Base-by-base conservation (phyloP, 2,329 filamentous ascomycete species). In the Talaromyces sp. region DNA sequence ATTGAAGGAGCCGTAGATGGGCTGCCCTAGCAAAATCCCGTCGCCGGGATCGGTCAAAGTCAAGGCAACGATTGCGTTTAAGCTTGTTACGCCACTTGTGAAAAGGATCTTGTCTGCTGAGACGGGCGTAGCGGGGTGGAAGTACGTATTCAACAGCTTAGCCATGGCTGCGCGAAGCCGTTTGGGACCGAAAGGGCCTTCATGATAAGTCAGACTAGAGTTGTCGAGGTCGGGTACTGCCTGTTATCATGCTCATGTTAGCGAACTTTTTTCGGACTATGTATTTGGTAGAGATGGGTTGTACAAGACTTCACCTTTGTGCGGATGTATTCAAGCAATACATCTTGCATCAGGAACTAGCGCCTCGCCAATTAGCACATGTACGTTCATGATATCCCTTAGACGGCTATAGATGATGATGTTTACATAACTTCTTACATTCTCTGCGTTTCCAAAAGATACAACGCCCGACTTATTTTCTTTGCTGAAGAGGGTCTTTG, bases 1-100 rank as follows among this genome's bases (percentile, higher is more conserved):
- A 21, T 76, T 71, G 56, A 82, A 82, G 15, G 76, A 71, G 17
- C 75, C 75, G 58, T 82, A 83, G 6, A 76, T 70, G 0, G 80
- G 79, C 13, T 74, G 67, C 31, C 69, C 73, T 2, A 80, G 66
- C 10, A 83, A 62, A 19, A 82, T 74, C 1, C 72, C 78, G 45
- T 82, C 78, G 0, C 74, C 75, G 0, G 69, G 66, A 54, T 78
- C 75, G 8, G 71, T 74, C 1, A 82, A 60, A 10, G 67, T 70
- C 55, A 72, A 77, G 0, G 70, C 75, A 10, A 79, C 66, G 66
- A 77, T 72, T 36, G 78, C 74, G 19, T 72, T 73, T 1, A 79
- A 63, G 5, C 73, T 67, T 1, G 76, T 78, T 8, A 76, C 67
- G 10, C 74, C 77, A 40, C 71, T 75, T n/a, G 73, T 69, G 22